Base-by-base conservation (phyloP, 192 early-diverging fungal genomes). In the Podila horticola region DNA sequence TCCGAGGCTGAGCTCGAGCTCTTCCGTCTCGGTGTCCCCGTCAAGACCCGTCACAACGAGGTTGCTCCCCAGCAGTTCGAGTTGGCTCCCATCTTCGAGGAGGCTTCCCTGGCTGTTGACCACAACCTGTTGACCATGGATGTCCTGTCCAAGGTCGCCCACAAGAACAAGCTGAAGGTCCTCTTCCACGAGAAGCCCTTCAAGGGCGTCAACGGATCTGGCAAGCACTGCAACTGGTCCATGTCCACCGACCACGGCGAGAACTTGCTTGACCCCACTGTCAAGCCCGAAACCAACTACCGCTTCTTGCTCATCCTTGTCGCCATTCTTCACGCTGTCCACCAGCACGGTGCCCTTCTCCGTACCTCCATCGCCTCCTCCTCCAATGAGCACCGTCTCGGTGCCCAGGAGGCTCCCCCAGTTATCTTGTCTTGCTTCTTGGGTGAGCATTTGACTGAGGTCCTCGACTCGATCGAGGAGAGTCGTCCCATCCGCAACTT, bases 181-280 rank as follows among this genome's bases (percentile, higher is more conserved):
- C 90, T 99, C 63, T 99, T 93, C 94, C 98, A 99, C 90, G 98
- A 99, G 91, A 99, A 99, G 88, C 98, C 98, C 33, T 99, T 97
- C 91, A 95, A 95, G 88, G 97, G 98, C 71, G 89, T 99, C 86
- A 99, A 99, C 89, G 98, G 98, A 51, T 95, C 94, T 45, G 97
- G 98, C 72, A 99, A 99, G 91, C 98, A 98, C 91, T 96, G 96
- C 89, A 98, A 98, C 93, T 99, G 97, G 97, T 92, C 96, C 70
- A 88, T 98, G 69, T 92, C 94, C 59, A 99, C 97, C 20, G 94
- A 98, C 87, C 85, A 85, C 65, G 98, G 98, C 70, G 97, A 98
- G 86, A 99, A 99, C 91, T 90, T 99, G 82, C 88, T 99, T 41
- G 95, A 98, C 72, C 98, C 97, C 72, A 95, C 95, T n/a, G 86